These are phyloP conservation scores for Solanum hybrid DNA, from an alignment of 305 asterid genomes.

Conservation along the genomic window DNA sequence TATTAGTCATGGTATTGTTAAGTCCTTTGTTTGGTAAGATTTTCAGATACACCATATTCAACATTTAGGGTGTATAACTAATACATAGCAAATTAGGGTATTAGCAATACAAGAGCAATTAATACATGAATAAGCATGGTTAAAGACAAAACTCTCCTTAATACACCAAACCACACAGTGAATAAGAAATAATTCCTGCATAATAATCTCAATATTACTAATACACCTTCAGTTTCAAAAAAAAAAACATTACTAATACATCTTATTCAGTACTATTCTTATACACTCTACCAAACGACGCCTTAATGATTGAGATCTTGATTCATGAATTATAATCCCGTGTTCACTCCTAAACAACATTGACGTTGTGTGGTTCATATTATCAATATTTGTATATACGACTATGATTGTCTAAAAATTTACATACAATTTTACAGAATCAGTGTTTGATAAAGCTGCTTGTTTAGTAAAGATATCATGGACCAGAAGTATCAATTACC, in stretches of 20 bases:
- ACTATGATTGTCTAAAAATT: neutral
- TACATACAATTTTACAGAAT: neutral
- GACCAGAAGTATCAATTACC: conserved; percentile 10
- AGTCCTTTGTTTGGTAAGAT: neutral
- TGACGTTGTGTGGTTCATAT: neutral
- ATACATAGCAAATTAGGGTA: neutral
- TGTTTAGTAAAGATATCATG: conserved; percentile 19
- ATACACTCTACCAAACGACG: neutral
- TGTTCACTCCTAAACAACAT: neutral
- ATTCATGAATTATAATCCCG: neutral
- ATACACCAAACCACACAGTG: neutral
- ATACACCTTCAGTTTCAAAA: neutral
- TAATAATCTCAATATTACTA: neutral
- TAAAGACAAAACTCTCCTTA: neutral
- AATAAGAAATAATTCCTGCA: neutral
- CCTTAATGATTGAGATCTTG: neutral
- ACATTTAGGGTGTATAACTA: neutral
- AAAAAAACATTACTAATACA: neutral
- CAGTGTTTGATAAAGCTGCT: neutral
- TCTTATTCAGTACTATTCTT: neutral
- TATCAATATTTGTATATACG: neutral
- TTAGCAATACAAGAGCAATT: neutral
- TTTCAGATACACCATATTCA: neutral
- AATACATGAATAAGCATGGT: neutral
- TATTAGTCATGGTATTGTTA: neutral